phyloP scores from a whole-genome alignment of 2,329 filamentous ascomycete species.

The Neonectria coccinea region DNA sequence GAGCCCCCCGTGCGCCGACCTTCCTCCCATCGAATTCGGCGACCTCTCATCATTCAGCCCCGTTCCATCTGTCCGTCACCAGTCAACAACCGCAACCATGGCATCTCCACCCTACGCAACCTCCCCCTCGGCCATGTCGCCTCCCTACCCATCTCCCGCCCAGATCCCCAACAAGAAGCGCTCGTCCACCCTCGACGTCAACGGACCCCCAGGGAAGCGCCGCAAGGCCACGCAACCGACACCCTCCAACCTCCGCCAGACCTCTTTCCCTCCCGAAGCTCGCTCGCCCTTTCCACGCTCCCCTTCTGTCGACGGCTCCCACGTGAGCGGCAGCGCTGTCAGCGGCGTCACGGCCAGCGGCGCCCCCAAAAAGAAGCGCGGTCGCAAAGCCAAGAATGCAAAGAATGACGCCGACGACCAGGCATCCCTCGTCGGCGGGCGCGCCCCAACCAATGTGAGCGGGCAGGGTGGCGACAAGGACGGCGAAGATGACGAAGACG shows the following conservation, averaged over 20 bases:
- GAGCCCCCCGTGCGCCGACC: neutral
- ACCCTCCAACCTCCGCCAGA: constrained; percentile 77
- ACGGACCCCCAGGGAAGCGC: constrained; percentile 68
- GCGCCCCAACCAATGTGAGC: constrained; percentile 57
- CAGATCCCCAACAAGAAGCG: constrained; percentile 71
- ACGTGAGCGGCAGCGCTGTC: constrained; percentile 71
- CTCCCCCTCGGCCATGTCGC: constrained; percentile 66
- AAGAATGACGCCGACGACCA: constrained; percentile 59
- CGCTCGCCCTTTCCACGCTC: constrained; percentile 70
- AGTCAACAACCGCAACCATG: constrained; percentile 50
- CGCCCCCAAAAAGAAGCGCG: constrained; percentile 68
- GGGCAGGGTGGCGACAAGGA: constrained; percentile 59
- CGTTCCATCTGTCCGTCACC: neutral
- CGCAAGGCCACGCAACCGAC: constrained; percentile 75
- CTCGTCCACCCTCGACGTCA: constrained; percentile 64
- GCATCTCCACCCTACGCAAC: constrained; percentile 67
- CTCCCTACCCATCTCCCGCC: constrained; percentile 63
- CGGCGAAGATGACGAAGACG: constrained; percentile 68
- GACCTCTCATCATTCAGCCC: neutral
- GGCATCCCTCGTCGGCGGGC: constrained; percentile 57
- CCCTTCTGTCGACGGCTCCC: constrained; percentile 72
- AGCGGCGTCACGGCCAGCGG: constrained; percentile 56
- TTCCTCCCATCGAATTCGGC: neutral
- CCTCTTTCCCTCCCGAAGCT: constrained; percentile 79
- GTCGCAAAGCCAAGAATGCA: constrained; percentile 70